Evolutionary conservation across 441 rosid genomes (phyloP).

Genomic region (Euphorbia schlechtendalii): DNA sequence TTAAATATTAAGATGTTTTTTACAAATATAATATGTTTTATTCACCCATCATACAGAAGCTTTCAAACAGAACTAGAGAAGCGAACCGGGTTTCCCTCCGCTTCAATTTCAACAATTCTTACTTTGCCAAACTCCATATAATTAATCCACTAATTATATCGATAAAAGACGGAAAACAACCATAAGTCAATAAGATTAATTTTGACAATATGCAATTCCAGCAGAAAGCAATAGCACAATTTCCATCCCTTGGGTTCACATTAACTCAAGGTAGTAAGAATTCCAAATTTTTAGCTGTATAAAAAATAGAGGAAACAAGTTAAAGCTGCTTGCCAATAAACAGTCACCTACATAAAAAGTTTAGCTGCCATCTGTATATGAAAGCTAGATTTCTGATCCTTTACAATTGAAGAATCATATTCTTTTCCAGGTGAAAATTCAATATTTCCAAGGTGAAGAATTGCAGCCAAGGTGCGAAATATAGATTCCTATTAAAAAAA

Average conservation of each 20-base stretch:
- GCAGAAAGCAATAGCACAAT: conserved; percentile 6
- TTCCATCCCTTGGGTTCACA: not conserved
- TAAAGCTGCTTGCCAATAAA: conserved; percentile 7
- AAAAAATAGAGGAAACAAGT: conserved; percentile 3
- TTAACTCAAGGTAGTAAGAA: not conserved
- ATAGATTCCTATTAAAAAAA: conserved; percentile 78
- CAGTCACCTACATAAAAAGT: conserved; percentile 67
- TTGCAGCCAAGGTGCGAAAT: conserved; percentile 86
- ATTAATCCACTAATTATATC: no score
- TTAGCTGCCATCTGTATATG: conserved; percentile 86
- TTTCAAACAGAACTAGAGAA: not conserved
- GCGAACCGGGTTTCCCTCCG: not conserved
- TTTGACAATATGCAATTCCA: not conserved
- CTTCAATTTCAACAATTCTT: not conserved
- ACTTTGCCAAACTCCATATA: not conserved
- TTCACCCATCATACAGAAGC: not conserved
- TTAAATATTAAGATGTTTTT: not conserved
- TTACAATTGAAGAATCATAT: conserved; percentile 82
- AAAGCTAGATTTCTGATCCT: conserved; percentile 64
- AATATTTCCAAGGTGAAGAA: conserved; percentile 88
- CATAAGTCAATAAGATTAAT: not conserved
- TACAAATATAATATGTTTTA: not conserved
- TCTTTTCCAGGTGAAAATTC: conserved; percentile 93
- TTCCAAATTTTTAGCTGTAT: not conserved
- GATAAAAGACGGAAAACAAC: no score